Evolutionary conservation across 768 basidiomycete species (phyloP).

Genomic region (Lactarius quietus): DNA sequence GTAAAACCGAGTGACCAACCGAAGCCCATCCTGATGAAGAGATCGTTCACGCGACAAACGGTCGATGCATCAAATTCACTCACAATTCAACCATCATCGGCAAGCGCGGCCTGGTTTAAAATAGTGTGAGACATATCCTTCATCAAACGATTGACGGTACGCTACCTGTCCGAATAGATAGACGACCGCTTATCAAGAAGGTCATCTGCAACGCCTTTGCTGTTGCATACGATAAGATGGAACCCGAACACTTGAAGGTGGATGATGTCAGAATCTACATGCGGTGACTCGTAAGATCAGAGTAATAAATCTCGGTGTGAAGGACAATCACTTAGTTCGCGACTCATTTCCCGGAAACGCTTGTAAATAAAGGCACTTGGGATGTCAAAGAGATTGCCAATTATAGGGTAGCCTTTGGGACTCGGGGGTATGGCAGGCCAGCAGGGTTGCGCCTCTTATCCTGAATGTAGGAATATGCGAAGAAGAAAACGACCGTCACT

Average conservation of each 20-base stretch:
- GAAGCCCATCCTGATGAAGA: slow-evolving; percentile 23
- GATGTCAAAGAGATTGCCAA: slow-evolving; percentile 28
- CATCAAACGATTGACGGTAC: background rate
- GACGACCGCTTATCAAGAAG: slow-evolving; percentile 39
- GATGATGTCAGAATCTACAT: slow-evolving; percentile 32
- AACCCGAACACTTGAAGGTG: slow-evolving; percentile 31
- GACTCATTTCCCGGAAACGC: slow-evolving; percentile 22
- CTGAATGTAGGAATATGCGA: slow-evolving; percentile 17
- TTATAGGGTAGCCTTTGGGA: slow-evolving; percentile 28
- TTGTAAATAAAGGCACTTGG: slow-evolving; percentile 27
- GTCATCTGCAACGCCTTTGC: slow-evolving; percentile 34
- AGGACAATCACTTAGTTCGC: slow-evolving; percentile 15
- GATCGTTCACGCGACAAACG: background rate
- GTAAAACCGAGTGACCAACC: slow-evolving; percentile 28
- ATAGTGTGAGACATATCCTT: too few species aligned
- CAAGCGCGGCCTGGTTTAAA: slow-evolving; percentile 19
- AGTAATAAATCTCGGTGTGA: background rate
- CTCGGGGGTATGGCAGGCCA: slow-evolving; percentile 28
- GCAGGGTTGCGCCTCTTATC: slow-evolving; percentile 22
- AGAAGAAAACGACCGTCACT: slow-evolving; percentile 4
- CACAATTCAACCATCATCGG: slow-evolving; percentile 26
- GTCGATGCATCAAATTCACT: background rate
- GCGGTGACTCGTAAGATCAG: background rate
- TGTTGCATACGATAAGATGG: slow-evolving; percentile 36
- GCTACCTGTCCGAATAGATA: slow-evolving; percentile 37